phyloP scores from a whole-genome alignment of 1,284 basidiomycete genomes.

The Vanrija sp. region DNA sequence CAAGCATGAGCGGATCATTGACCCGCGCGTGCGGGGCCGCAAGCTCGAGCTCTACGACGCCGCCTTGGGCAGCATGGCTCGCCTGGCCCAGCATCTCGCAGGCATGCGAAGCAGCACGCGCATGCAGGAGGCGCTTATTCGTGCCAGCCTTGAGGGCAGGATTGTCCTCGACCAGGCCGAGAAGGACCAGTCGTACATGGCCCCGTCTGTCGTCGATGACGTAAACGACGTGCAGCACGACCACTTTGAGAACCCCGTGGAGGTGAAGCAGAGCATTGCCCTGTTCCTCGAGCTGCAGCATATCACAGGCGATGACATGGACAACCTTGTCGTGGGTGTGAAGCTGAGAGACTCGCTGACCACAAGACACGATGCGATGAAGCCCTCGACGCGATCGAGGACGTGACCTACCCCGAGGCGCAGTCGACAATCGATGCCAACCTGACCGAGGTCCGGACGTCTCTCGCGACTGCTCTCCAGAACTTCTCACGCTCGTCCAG shows the following conservation, averaged over 20 bases:
- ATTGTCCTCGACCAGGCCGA: conserved; percentile 44
- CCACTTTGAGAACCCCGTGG: conserved; percentile 39
- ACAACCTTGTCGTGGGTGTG: conserved; percentile 64
- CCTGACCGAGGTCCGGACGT: conserved; percentile 61
- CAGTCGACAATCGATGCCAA: conserved; percentile 40
- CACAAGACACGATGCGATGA: conserved; percentile 35
- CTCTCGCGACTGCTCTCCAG: conserved; percentile 64
- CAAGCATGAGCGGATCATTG: conserved; percentile 69
- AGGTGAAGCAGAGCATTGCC: conserved; percentile 63
- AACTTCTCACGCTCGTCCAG: conserved; percentile 65
- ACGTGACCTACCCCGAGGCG: conserved; percentile 13
- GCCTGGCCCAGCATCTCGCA: conserved; percentile 85
- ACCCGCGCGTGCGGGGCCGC: conserved; percentile 50
- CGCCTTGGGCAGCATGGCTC: conserved; percentile 73
- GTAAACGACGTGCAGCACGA: conserved; percentile 48
- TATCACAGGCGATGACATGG: conserved; percentile 73
- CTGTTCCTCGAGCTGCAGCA: conserved; percentile 81
- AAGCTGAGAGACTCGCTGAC: not conserved
- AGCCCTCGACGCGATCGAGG: conserved; percentile 41
- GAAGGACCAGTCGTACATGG: conserved; percentile 16
- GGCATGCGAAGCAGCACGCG: conserved; percentile 77
- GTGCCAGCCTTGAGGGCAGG: conserved; percentile 59
- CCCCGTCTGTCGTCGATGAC: conserved; percentile 40
- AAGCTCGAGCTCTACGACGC: conserved; percentile 69
- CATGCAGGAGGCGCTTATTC: conserved; percentile 73